phyloP scores from a whole-genome alignment of 768 basidiomycete genomes.

The Lactarius hatsudake region DNA sequence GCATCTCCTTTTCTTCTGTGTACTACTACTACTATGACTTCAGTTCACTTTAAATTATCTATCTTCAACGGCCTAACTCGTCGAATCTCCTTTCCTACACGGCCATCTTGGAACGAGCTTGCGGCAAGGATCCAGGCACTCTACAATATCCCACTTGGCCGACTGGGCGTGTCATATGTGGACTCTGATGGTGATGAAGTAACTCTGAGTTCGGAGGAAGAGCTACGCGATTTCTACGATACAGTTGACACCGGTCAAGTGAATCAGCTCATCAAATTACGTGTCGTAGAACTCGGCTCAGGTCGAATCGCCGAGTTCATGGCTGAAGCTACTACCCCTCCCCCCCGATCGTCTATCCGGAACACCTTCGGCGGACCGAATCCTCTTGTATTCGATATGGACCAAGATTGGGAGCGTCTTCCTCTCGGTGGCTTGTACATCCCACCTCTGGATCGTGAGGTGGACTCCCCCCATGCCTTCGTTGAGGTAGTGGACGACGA shows the following conservation, averaged over 20 bases:
- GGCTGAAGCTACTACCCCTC: slow-evolving; percentile 36
- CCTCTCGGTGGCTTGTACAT: slow-evolving; percentile 43
- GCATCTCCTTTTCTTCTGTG: slow-evolving; percentile 20
- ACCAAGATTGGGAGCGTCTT: slow-evolving; percentile 65
- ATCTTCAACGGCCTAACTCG: slow-evolving; percentile 52
- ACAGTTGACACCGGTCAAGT: slow-evolving; percentile 28
- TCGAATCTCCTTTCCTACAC: slow-evolving; percentile 49
- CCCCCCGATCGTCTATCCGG: slow-evolving; percentile 41
- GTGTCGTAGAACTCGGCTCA: slow-evolving; percentile 54
- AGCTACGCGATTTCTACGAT: slow-evolving; percentile 70
- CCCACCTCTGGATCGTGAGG: slow-evolving; percentile 31
- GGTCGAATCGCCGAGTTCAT: slow-evolving; percentile 35
- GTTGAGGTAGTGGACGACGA: slow-evolving; percentile 55
- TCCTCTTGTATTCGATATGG: slow-evolving; percentile 46
- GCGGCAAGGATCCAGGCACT: slow-evolving; percentile 55
- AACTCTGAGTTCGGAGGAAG: slow-evolving; percentile 72
- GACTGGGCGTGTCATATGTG: slow-evolving; percentile 66
- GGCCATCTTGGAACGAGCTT: slow-evolving; percentile 57
- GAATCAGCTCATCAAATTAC: slow-evolving; percentile 50
- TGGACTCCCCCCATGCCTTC: slow-evolving; percentile 57
- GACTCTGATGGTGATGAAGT: slow-evolving; percentile 75
- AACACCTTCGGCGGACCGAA: slow-evolving; percentile 59
- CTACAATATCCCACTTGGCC: slow-evolving; percentile 53
- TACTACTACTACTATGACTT: slow-evolving; percentile 39
- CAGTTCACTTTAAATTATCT: slow-evolving; percentile 63